A percentile compares a stretch with the other conserved stretches of the same genome.
phyloP scores from a whole-genome alignment of 208 protist genomes.

The Angomonas ambiguus region DNA sequence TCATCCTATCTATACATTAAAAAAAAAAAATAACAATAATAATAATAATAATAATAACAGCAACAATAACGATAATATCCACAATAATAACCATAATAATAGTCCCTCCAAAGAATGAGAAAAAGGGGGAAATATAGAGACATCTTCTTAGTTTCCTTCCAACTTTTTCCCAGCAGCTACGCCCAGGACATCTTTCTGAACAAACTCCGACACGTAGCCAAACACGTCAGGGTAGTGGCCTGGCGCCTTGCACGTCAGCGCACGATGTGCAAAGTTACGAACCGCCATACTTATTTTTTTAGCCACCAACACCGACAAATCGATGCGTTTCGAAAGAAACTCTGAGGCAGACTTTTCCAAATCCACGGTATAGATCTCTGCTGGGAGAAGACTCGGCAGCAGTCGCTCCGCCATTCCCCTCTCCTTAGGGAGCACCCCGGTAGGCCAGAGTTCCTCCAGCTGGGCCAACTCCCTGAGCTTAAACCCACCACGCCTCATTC shows the following conservation, averaged over 20 bases:
- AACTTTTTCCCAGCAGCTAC: too few species aligned
- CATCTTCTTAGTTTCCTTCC: too few species aligned
- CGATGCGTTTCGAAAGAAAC: not conserved
- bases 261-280: constrained; percentile 10
- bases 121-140: too few species aligned
- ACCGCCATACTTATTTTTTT: not conserved
- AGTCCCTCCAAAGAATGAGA: too few species aligned
- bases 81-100: too few species aligned
- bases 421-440: constrained; percentile 22
- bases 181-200: constrained; percentile 7
- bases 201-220: constrained; percentile 16
- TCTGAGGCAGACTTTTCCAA: constrained; percentile 15
- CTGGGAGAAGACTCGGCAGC: constrained; percentile 16
- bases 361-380: constrained; percentile 37
- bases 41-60: too few species aligned
- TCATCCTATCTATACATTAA: too few species aligned
- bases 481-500: not conserved
- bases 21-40: too few species aligned
- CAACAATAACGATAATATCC: too few species aligned
- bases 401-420: constrained; percentile 29
- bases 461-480: not conserved
- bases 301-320: not conserved
- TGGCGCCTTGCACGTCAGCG: constrained; percentile 16
- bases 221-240: constrained; percentile 10
- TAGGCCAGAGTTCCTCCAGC: constrained; percentile 25